Percentiles rank a stretch among this genome's conserved stretches.
Evolutionary conservation across 1,139 yeast genomes (phyloP).

Genomic region (Yamadazyma dushanensis): DNA sequence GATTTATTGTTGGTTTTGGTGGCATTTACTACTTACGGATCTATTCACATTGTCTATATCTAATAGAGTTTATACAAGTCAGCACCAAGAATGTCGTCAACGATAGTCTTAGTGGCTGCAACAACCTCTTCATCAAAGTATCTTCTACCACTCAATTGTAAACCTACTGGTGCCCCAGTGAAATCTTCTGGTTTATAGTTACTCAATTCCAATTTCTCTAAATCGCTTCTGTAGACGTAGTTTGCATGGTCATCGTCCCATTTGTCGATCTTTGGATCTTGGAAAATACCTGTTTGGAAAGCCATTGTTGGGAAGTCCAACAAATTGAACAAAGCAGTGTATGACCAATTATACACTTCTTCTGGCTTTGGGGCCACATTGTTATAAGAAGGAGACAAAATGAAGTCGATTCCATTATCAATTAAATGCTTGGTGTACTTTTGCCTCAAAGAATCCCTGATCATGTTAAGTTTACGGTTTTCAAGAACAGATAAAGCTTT

Average conservation of each 20-base stretch:
- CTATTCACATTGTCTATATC: too few relatives aligned
- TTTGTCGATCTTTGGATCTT: slow-evolving; percentile 48
- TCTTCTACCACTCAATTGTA: slow-evolving; percentile 41
- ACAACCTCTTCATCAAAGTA: slow-evolving; percentile 43
- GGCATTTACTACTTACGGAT: too few relatives aligned
- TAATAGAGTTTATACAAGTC: slow-evolving; percentile 4
- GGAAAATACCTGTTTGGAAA: slow-evolving; percentile 61
- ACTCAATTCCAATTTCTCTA: slow-evolving; percentile 45
- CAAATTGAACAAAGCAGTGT: slow-evolving; percentile 66
- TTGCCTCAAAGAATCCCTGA: slow-evolving; percentile 56
- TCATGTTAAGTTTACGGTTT: slow-evolving; percentile 46
- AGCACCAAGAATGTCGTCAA: slow-evolving; percentile 7
- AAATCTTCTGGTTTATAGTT: slow-evolving; percentile 34
- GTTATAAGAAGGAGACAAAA: slow-evolving; percentile 66
- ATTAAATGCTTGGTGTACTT: slow-evolving; percentile 53
- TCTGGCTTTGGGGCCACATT: slow-evolving; percentile 74
- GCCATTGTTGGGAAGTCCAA: slow-evolving; percentile 63
- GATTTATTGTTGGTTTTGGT: too few relatives aligned
- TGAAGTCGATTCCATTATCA: slow-evolving; percentile 60
- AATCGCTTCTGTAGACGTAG: slow-evolving; percentile 36
- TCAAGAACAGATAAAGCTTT: slow-evolving; percentile 41
- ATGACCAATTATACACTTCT: slow-evolving; percentile 72
- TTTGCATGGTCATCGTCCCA: slow-evolving; percentile 35
- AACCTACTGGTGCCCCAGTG: slow-evolving; percentile 43
- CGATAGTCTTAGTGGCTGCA: slow-evolving; percentile 40